A percentile compares a stretch with the other conserved stretches of the same genome.
phyloP scores from a whole-genome alignment of 2,329 filamentous ascomycete genomes.

The Fusarium foetens region DNA sequence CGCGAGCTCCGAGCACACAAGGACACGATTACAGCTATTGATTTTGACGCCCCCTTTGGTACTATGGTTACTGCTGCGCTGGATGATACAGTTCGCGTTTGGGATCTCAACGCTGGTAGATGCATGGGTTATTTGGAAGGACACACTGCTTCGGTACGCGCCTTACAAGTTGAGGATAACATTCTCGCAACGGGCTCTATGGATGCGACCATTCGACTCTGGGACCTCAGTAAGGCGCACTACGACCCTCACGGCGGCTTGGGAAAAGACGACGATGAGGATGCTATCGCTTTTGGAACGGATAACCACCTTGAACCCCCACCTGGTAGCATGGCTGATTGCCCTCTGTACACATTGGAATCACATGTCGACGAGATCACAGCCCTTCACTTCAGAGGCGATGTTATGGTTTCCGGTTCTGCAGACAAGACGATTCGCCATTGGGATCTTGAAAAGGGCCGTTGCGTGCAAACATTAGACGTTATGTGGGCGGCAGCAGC shows the following conservation, averaged over 20 bases:
- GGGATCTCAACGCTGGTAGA: constrained; percentile 93
- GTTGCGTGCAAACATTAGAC: constrained; percentile 96
- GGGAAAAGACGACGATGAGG: constrained; percentile 70
- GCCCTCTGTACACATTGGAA: constrained; percentile 86
- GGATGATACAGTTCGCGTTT: constrained; percentile 94
- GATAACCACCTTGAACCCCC: constrained; percentile 77
- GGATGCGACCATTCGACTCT: constrained; percentile 93
- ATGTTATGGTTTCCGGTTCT: constrained; percentile 93
- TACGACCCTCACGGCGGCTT: constrained; percentile 77
- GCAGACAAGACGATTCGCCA: constrained; percentile 97
- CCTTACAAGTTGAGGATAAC: constrained; percentile 94
- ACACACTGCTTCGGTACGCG: constrained; percentile 91
- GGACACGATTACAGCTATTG: constrained; percentile 87
- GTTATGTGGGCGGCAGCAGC: constrained; percentile 96
- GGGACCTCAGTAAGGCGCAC: constrained; percentile 91
- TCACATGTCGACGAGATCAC: constrained; percentile 96
- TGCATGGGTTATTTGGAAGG: constrained; percentile 94
- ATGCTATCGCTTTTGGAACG: constrained; percentile 78
- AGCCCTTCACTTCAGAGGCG: constrained; percentile 87
- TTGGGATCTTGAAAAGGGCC: constrained; percentile 97
- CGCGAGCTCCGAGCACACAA: constrained; percentile 89
- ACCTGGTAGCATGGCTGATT: constrained; percentile 86
- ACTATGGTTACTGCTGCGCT: constrained; percentile 91
- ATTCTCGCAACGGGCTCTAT: constrained; percentile 93
- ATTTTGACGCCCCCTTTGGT: constrained; percentile 98